Conservation (phyloP, 345 rosid species). For the Gossypioides kirkii region DNA sequence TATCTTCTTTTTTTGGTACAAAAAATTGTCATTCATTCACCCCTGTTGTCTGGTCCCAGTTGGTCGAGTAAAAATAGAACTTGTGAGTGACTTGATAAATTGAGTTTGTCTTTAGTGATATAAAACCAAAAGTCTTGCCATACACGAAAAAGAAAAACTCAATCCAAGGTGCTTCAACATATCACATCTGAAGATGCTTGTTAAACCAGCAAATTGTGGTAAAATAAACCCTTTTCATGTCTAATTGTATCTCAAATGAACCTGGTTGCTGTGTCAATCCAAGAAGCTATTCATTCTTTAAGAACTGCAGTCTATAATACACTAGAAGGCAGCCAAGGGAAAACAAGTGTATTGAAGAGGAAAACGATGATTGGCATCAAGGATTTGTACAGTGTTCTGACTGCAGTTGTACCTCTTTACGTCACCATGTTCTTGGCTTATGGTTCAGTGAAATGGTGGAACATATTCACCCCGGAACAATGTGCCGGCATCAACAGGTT, state of each 20-base stretch:
- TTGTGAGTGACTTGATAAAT: neutral
- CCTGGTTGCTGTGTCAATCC: neutral
- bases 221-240: neutral
- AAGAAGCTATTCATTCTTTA: neutral
- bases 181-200: neutral
- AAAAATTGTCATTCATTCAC: neutral
- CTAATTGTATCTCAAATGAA: neutral
- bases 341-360: neutral
- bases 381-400: constrained; percentile 23
- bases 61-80: neutral
- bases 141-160: neutral
- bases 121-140: neutral
- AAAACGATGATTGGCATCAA: constrained; percentile 19
- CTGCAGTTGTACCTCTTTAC: constrained; percentile 27
- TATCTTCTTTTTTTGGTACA: too few relatives aligned
- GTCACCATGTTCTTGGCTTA: constrained; percentile 34
- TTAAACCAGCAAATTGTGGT: neutral
- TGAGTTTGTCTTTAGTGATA: constrained; percentile 3
- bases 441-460: constrained; percentile 28
- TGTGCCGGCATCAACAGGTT: constrained; percentile 31
- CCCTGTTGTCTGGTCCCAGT: neutral
- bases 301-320: neutral
- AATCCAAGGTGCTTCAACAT: neutral
- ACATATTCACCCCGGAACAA: constrained; percentile 27
- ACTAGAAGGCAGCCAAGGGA: constrained; percentile 2